Evolutionary conservation across 768 basidiomycete genomes (phyloP).

Genomic region (Tylopilus felleus): DNA sequence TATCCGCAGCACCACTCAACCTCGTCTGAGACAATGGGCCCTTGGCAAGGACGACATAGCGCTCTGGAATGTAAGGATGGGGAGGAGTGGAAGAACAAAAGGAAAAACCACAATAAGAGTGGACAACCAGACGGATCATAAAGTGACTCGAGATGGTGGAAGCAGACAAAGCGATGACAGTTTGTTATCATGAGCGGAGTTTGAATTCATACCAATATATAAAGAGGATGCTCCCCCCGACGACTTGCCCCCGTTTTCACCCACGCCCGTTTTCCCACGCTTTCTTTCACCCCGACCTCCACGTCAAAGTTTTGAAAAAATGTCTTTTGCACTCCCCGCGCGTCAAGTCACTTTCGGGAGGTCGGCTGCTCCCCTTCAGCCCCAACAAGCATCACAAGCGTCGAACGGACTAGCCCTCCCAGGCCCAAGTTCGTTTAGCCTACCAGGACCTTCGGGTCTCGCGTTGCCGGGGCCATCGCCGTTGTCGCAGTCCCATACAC

Average conservation of each 20-base stretch:
- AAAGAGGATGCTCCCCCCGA: constrained; percentile 18
- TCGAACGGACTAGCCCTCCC: constrained; percentile 59
- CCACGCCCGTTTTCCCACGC: constrained; percentile 30
- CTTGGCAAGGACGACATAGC: background rate
- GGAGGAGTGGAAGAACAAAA: background rate
- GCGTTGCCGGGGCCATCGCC: constrained; percentile 56
- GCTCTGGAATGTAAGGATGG: background rate
- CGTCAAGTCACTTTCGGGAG: constrained; percentile 79
- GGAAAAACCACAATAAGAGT: background rate
- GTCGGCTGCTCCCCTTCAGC: constrained; percentile 49
- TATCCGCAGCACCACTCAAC: constrained; percentile 3
- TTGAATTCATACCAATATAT: constrained; percentile 29
- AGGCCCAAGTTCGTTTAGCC: constrained; percentile 43
- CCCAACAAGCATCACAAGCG: constrained; percentile 38
- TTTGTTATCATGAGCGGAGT: constrained; percentile 29
- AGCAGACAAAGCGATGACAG: constrained; percentile 19
- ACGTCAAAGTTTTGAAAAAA: constrained; percentile 19
- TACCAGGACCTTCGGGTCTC: constrained; percentile 41
- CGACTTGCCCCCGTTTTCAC: constrained; percentile 20
- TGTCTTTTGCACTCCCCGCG: constrained; percentile 69
- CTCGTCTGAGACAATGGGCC: background rate
- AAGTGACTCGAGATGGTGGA: constrained; percentile 18
- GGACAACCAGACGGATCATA: constrained; percentile 12
- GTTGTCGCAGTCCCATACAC: constrained; percentile 42
- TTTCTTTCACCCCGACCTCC: constrained; percentile 20